These are phyloP conservation scores for Triticum dicoccoides DNA, from an alignment of 176 grass and related monocot genomes.

Conservation along the genomic window DNA sequence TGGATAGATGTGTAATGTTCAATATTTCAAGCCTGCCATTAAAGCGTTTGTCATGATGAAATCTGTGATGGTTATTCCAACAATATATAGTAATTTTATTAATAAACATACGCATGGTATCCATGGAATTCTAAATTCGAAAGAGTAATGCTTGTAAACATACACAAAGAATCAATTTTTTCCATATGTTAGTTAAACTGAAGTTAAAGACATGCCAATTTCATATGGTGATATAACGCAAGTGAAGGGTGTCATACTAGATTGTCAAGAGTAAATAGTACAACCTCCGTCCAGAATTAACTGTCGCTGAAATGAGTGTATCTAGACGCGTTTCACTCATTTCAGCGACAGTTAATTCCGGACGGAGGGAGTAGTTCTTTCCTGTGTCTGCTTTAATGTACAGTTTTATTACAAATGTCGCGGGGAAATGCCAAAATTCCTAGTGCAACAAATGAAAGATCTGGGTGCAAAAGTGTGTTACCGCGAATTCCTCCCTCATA, in stretches of 20 bases:
- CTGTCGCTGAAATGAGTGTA: too few species aligned
- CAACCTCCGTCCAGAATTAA: too few species aligned
- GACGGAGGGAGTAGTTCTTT: not conserved
- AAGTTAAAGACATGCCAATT: not conserved
- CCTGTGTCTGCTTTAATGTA: not conserved
- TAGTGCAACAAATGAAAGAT: conserved; percentile 57
- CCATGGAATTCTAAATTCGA: not conserved
- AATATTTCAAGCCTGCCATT: conserved; percentile 10
- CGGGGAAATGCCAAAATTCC: conserved; percentile 65
- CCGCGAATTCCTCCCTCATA: conserved; percentile 58
- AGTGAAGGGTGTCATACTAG: not conserved
- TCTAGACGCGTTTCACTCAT: too few species aligned
- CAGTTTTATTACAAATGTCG: conserved; percentile 18
- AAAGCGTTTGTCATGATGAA: not conserved
- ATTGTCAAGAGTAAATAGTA: not conserved
- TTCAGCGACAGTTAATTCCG: too few species aligned
- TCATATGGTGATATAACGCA: not conserved
- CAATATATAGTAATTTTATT: conserved; percentile 3
- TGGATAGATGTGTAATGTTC: not conserved
- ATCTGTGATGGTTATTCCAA: not conserved
- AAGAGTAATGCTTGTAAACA: conserved; percentile 1
- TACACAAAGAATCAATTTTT: not conserved
- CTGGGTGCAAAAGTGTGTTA: conserved; percentile 83
- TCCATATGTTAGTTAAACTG: not conserved
- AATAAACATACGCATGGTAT: not conserved